Evolutionary conservation across 2,329 filamentous ascomycete genomes (phyloP).

Genomic region (Hortaea sp.): DNA sequence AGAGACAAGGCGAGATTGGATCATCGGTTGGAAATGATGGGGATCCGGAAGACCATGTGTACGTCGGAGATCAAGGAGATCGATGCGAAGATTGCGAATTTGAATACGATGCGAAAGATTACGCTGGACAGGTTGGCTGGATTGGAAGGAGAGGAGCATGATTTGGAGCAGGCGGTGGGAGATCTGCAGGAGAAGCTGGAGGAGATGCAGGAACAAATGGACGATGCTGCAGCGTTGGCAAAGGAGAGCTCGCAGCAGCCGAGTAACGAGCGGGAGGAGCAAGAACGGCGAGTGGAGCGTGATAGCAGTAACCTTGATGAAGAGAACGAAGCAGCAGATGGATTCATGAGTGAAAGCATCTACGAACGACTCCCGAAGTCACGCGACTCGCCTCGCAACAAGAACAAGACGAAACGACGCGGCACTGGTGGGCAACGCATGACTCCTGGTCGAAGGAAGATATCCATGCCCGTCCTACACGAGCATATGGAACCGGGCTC

Average conservation of each 20-base stretch:
- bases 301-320: conserved; percentile 31
- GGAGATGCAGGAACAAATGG: conserved; percentile 50
- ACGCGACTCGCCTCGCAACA: conserved; percentile 41
- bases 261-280: conserved; percentile 38
- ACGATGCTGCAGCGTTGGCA: conserved; percentile 38
- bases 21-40: conserved; percentile 82
- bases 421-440: conserved; percentile 26
- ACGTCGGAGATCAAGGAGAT: conserved; percentile 93
- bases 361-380: conserved; percentile 73
- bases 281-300: conserved; percentile 16
- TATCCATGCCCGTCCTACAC: conserved; percentile 89
- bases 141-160: conserved; percentile 80
- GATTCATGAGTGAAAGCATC: conserved; percentile 96
- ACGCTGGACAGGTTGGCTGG: conserved; percentile 77
- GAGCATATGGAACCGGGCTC: conserved; percentile 90
- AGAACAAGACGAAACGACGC: conserved; percentile 34
- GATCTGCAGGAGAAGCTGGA: conserved; percentile 54
- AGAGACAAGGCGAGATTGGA: conserved; percentile 70
- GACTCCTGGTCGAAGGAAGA: conserved; percentile 48
- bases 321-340: conserved; percentile 30
- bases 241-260: conserved; percentile 26
- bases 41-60: conserved; percentile 93
- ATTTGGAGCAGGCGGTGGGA: conserved; percentile 74
- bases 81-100: conserved; percentile 89
- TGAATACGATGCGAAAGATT: conserved; percentile 86